A percentile compares a stretch with the other conserved stretches of the same genome.
Conservation (phyloP, 768 basidiomycete species). For the Termitomyces heimii region DNA sequence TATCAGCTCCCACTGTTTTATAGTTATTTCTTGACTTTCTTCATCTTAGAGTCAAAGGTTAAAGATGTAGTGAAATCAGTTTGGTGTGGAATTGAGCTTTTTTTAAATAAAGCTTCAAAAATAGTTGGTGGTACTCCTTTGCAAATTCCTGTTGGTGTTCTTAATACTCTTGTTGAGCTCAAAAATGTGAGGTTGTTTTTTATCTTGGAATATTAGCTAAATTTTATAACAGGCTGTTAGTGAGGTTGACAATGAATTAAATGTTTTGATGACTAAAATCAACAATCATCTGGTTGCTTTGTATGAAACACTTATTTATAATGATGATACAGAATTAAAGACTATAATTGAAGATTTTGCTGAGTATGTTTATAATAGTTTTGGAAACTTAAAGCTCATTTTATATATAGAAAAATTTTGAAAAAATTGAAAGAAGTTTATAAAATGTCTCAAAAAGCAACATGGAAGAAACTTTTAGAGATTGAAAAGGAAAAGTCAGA, state of each 20-base stretch:
- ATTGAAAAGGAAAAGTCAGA: conserved; percentile 6
- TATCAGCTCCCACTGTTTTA: too few relatives aligned
- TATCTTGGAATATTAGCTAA: not conserved
- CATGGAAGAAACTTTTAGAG: conserved; percentile 5
- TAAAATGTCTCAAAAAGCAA: not conserved
- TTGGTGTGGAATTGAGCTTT: not conserved
- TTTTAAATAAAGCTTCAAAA: not conserved
- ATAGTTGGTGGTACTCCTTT: not conserved
- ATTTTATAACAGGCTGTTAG: not conserved
- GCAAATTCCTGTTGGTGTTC: not conserved
- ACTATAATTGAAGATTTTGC: not conserved
- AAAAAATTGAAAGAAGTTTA: not conserved
- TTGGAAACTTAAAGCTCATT: not conserved
- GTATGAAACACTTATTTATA: not conserved
- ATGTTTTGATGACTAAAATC: not conserved
- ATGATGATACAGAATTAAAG: not conserved
- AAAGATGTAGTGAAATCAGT: not conserved
- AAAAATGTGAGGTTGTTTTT: not conserved
- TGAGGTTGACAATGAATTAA: not conserved
- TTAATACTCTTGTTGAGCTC: not conserved
- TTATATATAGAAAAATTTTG: not conserved
- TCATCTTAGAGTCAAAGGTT: not conserved
- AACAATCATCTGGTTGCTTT: not conserved
- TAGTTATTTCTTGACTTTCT: not conserved
- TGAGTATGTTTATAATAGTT: not conserved